Evolutionary conservation across 129 eudicot genomes (phyloP).

Genomic region (Scalesia atractyloides): DNA sequence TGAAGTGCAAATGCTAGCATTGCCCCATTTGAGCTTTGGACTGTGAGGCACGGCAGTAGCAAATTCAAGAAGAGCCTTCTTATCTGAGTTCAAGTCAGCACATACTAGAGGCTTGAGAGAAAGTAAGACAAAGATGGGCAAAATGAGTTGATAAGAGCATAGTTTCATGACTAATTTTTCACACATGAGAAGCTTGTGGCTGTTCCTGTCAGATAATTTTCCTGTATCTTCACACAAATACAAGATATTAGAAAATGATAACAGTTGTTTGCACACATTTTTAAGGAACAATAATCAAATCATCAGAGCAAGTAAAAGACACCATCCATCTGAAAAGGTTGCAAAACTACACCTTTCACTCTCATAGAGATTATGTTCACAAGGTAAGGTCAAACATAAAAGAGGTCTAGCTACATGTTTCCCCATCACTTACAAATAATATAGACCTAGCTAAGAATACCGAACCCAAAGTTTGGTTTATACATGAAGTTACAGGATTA

Average conservation of each 20-base stretch:
- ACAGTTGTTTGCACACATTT: background rate
- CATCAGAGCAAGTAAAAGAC: background rate
- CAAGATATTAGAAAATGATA: constrained; percentile 11
- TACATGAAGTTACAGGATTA: constrained; percentile 3
- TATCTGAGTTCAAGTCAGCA: constrained; percentile 57
- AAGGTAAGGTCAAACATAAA: background rate
- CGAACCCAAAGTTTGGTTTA: background rate
- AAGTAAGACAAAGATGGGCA: constrained; percentile 36
- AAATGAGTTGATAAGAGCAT: constrained; percentile 30
- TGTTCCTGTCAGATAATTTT: constrained; percentile 10
- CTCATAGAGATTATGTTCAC: background rate
- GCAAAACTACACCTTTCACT: background rate
- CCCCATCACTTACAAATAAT: background rate
- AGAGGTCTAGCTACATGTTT: constrained; percentile 3
- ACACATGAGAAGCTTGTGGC: constrained; percentile 11
- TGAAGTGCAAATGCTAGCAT: constrained; percentile 51
- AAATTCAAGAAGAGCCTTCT: constrained; percentile 64
- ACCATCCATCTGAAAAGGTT: background rate
- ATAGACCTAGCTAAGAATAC: constrained; percentile 8
- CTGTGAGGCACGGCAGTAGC: constrained; percentile 62
- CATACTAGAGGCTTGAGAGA: constrained; percentile 44
- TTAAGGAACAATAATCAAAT: background rate
- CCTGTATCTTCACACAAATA: constrained; percentile 35
- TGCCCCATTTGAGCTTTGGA: constrained; percentile 66
- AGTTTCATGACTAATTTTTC: constrained; percentile 41